Percentiles rank a stretch among this genome's conserved stretches.
phyloP scores from a whole-genome alignment of 73 alveolate genomes.

The Paramecium caudatum region DNA sequence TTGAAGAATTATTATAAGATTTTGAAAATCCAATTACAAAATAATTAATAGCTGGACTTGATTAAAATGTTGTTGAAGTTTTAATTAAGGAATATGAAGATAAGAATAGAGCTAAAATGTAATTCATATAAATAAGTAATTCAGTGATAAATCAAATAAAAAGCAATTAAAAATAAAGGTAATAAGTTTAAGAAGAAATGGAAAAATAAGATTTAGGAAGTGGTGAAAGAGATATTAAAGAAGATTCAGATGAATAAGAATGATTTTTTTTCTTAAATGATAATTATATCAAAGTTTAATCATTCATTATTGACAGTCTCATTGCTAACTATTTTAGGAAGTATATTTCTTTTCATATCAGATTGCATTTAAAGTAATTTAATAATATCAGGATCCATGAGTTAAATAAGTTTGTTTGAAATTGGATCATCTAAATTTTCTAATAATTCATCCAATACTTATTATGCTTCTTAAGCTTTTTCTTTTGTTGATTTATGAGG shows the following conservation, averaged over 20 bases:
- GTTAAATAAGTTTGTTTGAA: not conserved
- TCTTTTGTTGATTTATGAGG: constrained; percentile 9
- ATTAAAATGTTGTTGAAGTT: not conserved
- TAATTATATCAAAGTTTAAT: too few species aligned
- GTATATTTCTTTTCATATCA: not conserved
- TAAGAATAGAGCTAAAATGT: not conserved
- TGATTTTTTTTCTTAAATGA: too few species aligned
- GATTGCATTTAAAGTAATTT: constrained; percentile 8
- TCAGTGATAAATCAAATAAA: not conserved
- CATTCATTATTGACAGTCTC: too few species aligned
- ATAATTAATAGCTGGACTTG: not conserved
- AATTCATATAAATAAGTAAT: not conserved
- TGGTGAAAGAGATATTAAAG: too few species aligned
- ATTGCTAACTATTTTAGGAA: too few species aligned
- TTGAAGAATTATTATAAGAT: constrained; percentile 1
- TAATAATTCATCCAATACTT: constrained; percentile 2
- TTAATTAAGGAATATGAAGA: not conserved
- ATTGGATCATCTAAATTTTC: constrained; percentile 15
- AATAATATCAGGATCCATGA: constrained; percentile 23
- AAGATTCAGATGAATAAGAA: too few species aligned
- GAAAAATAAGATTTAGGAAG: too few species aligned
- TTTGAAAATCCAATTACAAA: not conserved
- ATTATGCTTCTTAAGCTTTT: constrained; percentile 50
- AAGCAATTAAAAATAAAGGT: not conserved
- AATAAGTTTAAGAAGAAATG: too few species aligned